Base-by-base conservation (phyloP, 306 rosid species). In the Ormosia semicastrata region DNA sequence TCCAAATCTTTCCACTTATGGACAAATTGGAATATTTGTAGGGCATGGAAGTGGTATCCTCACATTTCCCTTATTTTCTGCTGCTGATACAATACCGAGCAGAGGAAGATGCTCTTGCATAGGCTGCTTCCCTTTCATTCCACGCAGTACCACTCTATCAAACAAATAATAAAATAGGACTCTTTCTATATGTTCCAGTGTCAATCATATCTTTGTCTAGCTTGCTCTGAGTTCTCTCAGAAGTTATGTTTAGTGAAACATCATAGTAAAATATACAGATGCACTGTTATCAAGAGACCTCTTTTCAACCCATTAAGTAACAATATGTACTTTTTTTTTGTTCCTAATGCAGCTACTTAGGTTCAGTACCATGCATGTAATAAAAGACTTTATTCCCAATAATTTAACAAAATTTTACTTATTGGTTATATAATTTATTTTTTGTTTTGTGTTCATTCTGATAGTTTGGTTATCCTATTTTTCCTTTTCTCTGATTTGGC, bases 181-280 rank as follows among this genome's bases (percentile, higher is more conserved):
- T 72, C 81, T 46, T 65, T 58, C 41, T 46, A 30, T 18, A 49
- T 33, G 39, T 41, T 59, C 34, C 13, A 44, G 8, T 8, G 76
- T 14, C 39, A 50, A 71, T 71, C 30, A 62, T 75, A 41, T 85
- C 39, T 58, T 73, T 73, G 73, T 41, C 54, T 68, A 11, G 72
- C 24, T 43, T 76, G 43, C 37, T 82, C 30, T 29, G 82, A 36
- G 78, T 63, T 36, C 52, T 62, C 14, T 39, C 57, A 40, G 32
- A 36, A 13, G 43, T 47, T 37, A 15, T 71, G 11, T 70, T 75
- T 57, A 8, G 41, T 37, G 33, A 49, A 83, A 54, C 40, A 41
- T 43, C 14, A 43, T 41, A 41, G 58, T 59, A 46, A 44, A 60
- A 65, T 50, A 41, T 60, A 29, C 75, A 54, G 52, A 76, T 17